These are phyloP conservation scores for Cutaneotrichosporon sp. DNA, from an alignment of 1,284 basidiomycete genomes.

Conservation along the genomic window DNA sequence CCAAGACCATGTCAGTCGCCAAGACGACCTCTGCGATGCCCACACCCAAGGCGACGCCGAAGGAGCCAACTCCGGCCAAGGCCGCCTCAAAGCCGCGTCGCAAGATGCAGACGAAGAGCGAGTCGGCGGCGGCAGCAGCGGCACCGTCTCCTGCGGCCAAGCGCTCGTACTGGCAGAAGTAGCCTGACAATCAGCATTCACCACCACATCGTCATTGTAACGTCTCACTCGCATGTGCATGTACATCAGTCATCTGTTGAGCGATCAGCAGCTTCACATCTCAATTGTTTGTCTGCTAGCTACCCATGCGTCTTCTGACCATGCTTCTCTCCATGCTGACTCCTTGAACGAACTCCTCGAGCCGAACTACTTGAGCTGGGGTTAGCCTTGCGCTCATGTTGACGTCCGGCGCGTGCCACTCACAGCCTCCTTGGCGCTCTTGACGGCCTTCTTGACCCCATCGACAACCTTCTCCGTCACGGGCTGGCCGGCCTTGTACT, in stretches of 20 bases:
- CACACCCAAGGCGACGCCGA: no score
- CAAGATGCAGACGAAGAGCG: conserved; percentile 7
- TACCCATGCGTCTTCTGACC: not conserved
- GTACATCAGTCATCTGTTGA: not conserved
- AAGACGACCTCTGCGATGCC: not conserved
- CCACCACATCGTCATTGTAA: not conserved
- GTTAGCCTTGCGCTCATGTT: not conserved
- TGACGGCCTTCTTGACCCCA: not conserved
- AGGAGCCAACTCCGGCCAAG: no score
- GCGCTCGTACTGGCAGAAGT: not conserved
- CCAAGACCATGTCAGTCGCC: not conserved
- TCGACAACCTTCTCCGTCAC: not conserved
- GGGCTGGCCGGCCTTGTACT: conserved; percentile 7
- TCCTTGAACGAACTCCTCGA: no score
- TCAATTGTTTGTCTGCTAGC: not conserved
- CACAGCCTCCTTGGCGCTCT: not conserved
- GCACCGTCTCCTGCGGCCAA: not conserved
- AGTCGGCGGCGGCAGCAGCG: not conserved
- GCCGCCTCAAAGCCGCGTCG: not conserved
- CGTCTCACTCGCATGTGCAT: not conserved
- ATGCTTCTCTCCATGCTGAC: not conserved
- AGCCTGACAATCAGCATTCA: not conserved
- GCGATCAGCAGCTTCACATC: not conserved
- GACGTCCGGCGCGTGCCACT: not conserved
- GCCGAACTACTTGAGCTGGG: not conserved